Base-by-base conservation (phyloP, 257 asterid species). In the Capsicum chinense region DNA sequence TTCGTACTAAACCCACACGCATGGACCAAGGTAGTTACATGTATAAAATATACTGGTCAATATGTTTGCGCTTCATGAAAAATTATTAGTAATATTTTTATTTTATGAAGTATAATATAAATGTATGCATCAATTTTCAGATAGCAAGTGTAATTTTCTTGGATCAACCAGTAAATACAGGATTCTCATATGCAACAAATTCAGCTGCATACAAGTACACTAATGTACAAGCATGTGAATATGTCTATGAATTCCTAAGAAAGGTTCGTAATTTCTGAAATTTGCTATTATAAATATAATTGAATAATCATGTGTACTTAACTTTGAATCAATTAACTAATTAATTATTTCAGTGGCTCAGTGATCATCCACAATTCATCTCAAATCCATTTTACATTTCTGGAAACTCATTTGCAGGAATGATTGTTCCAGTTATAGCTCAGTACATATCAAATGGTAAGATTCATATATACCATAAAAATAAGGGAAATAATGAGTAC, bases 361-460 rank as follows among this genome's bases (percentile, higher is more conserved):
- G 82, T 68, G 82, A 79, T 39, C 88, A 89, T 79, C 91, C 88
- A 0, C 35, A n/a, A 17, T 88, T 89, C 7, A 64, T 86, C 0
- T 84, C 66, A 3, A 85, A 88, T 70, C 88, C 84, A 0, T n/a
- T 88, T 1, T 89, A 87, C 52, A 39, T 91, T 44, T 85, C 76
- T 19, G 93, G 93, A n/a, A 91, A 88, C 21, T 91, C 92, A 3
- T 91, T 86, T 52, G 85, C 85, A 3, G 93, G 87, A 7, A 64
- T 60, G 54, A 14, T 83, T 2, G 35, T 82, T 67, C 92, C 93
- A 2, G 35, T 88, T 16, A 11, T 88, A 5, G 80, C 67, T 17
- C 70, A 19, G 48, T 70, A 83, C 52, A 88, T 91, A 80, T 62
- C 83, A 3, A 14, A 82, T 81, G 91, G 93, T 88, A 56, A 12